Percentiles rank a stretch among this genome's conserved stretches.
Conservation (phyloP, 345 rosid species). For the Microthlaspi erraticum region DNA sequence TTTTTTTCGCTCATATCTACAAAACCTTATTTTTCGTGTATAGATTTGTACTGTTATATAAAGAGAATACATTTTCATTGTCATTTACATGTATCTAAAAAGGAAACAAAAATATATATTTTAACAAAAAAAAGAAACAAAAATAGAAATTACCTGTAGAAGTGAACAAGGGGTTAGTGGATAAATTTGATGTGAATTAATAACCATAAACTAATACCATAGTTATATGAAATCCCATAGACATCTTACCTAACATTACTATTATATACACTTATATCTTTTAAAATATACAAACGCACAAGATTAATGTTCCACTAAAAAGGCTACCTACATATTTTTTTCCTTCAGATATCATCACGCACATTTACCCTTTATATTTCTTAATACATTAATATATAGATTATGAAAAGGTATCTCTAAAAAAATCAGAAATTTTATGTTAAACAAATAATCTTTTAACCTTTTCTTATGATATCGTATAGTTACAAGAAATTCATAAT, state of each 20-base stretch:
- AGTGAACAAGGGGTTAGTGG: constrained; percentile 17
- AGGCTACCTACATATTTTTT: background rate
- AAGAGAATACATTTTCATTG: background rate
- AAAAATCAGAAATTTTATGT: background rate
- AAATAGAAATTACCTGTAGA: background rate
- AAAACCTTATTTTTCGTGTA: background rate
- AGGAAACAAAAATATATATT: background rate
- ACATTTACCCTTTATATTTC: constrained; percentile 2
- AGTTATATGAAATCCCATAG: constrained; percentile 13
- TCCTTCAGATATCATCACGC: constrained; percentile 8
- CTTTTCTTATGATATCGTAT: background rate
- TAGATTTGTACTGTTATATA: background rate
- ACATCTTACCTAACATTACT: constrained; percentile 36
- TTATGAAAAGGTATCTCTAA: background rate
- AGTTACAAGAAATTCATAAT: background rate
- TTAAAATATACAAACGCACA: constrained; percentile 35
- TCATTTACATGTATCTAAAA: background rate
- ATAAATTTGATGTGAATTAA: constrained; percentile 5
- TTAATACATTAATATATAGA: background rate
- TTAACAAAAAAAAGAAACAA: background rate
- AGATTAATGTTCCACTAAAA: constrained; percentile 36
- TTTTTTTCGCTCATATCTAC: background rate
- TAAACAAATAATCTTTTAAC: background rate
- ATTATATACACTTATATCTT: constrained; percentile 4
- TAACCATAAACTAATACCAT: constrained; percentile 8